Evolutionary conservation across 768 basidiomycete species (phyloP), one percentile per base, ranked within the genome.

Genomic region (Gloeostereum incarnatum): DNA sequence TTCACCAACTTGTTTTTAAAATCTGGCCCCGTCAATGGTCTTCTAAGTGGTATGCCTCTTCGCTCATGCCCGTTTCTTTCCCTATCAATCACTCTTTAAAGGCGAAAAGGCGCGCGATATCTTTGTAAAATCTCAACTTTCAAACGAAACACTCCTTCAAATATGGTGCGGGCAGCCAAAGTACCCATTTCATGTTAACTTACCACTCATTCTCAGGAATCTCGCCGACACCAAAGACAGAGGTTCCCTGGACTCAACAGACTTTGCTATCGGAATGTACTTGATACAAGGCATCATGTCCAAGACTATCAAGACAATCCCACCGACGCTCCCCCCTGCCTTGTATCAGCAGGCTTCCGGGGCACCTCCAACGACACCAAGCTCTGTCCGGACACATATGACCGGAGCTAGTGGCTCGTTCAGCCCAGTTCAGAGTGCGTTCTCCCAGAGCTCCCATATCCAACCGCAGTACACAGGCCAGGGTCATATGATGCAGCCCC

Each of bases 231-330:
- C 92, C 3, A 86, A 93, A 59, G 76, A 85, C 48, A 75, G 96
- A 44, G 94, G 96, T 36, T 65, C 71, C 9, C 78, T 99, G 43
- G 96, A 99, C 56, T 64, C 78, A 11, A 70, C 82, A 31, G 96
- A 99, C 60, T 99, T 99, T 54, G 81, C 85, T 43, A 78, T 99
- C 51, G 96, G 83, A 27, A 93, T 96, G 92, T 90, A 89, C 58
- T 75, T 97, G 54, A 92, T 98, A 46, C 92, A 97, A 59, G 82
- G 76, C n/a, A 64, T 74, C 26, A 96, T 97, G 92, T 77, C 82
- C 38, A 74, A 75, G 39, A 73, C 81, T 44, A 62, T 89, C 39
- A 65, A 78, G 36, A 71, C 69, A 43, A 69, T 93, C 35, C 92
- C 92, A 24, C 58, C 71, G 5, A 61, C 69, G 2, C 70, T 98